Evolutionary conservation across 78 protist species (phyloP), one percentile per base, ranked within the genome.

Genomic region (Cavenderia fasciculata): DNA sequence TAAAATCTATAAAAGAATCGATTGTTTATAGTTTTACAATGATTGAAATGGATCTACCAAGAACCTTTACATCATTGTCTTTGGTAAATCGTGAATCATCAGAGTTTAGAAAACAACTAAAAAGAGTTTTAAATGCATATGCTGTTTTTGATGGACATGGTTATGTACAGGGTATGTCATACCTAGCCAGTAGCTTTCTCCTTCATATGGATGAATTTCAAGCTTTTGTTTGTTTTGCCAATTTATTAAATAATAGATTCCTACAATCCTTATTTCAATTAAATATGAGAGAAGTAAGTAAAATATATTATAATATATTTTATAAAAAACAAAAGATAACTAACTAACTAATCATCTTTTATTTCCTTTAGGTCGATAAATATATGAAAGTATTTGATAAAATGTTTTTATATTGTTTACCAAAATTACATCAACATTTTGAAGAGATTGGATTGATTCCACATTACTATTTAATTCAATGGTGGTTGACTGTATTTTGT

Each of bases 131-230:
- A 38, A 51, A n/a, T 21, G 25, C 94, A 27, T 84, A 59, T 51
- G 94, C 65, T 33, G 46, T 27, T 51, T 85, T 56, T 51, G 4
- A 90, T 2, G 93, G 91, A 49, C 87, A 85, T 1, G 96, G 94
- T 1, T 94, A 94, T 57, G 94, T 94, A 6, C 96, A 94, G 18
- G 96, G 96, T 0, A 94, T 94, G 96, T 57, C 73, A 12, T 89
- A 68, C 69, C 71, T 89, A 16, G 94, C 77, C 46, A 77, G 77
- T 3, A 74, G 75, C 73, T 56, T 89, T 29, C 72, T 78, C 16
- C 51, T 76, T 14, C 57, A 74, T 65, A 75, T 89, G 87, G 87
- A 89, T 44, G 84, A 74, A 41, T 74, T 57, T 38, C 84, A 74
- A 12, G 38, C 84, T 2, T 74, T 52, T 33, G 84, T 74, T 4